phyloP scores from a whole-genome alignment of 176 grass and related monocot species.

The Raddia distichophylla region DNA sequence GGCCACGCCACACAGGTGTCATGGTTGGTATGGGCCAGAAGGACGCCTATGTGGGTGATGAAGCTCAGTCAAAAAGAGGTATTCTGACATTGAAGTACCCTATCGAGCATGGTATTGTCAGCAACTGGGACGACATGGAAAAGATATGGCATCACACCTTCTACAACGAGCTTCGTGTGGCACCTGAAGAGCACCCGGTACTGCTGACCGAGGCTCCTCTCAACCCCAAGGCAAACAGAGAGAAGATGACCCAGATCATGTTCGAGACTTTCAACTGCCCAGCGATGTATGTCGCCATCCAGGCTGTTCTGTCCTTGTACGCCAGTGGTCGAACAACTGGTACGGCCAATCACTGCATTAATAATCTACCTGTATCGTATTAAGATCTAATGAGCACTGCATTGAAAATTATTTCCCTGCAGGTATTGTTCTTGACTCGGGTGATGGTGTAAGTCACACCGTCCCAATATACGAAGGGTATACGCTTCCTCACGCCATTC shows the following conservation, averaged over 20 bases:
- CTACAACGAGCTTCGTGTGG: conserved; percentile 84
- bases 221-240: conserved; percentile 89
- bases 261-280: conserved; percentile 86
- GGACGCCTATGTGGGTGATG: conserved; percentile 88
- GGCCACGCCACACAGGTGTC: conserved; percentile 86
- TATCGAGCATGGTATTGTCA: conserved; percentile 82
- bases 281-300: conserved; percentile 83
- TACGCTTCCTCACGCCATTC: conserved; percentile 78
- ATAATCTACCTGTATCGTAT: not conserved
- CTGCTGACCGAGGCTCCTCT: conserved; percentile 77
- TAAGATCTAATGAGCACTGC: not conserved
- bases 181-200: conserved; percentile 83
- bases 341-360: conserved; percentile 25
- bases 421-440: conserved; percentile 86
- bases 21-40: conserved; percentile 98
- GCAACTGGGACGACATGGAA: conserved; percentile 96
- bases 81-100: conserved; percentile 89
- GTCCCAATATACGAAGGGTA: conserved; percentile 89
- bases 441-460: conserved; percentile 89
- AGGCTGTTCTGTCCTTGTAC: conserved; percentile 87
- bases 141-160: conserved; percentile 96
- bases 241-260: conserved; percentile 98
- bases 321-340: conserved; percentile 83
- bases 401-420: not conserved
- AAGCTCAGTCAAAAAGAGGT: conserved; percentile 88